These are phyloP conservation scores for Infundibulicybe gibba DNA, from an alignment of 768 basidiomycete genomes.

Conservation along the genomic window DNA sequence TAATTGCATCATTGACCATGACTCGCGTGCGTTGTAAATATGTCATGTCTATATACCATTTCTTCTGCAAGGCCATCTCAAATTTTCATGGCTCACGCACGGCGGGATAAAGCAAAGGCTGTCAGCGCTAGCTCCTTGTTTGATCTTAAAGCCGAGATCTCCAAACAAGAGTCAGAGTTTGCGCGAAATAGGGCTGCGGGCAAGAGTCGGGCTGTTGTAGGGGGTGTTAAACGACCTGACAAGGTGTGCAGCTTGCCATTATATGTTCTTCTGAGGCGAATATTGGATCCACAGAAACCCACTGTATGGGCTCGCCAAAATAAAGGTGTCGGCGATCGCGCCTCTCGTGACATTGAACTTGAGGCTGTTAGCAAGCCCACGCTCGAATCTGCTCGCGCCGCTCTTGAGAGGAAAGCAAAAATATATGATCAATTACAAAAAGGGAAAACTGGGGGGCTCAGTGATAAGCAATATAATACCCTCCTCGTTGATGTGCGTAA, in stretches of 20 bases:
- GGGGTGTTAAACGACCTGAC: slow-evolving; percentile 62
- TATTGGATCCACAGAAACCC: slow-evolving; percentile 50
- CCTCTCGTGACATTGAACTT: slow-evolving; percentile 64
- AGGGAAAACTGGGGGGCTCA: slow-evolving; percentile 77
- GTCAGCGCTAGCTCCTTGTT: slow-evolving; percentile 74
- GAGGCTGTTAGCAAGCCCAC: slow-evolving; percentile 69
- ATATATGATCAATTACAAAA: slow-evolving; percentile 76
- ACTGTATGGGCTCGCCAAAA: slow-evolving; percentile 76
- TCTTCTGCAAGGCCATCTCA: background rate
- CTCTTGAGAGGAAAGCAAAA: slow-evolving; percentile 73
- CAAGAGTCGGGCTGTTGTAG: slow-evolving; percentile 47
- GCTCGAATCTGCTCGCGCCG: slow-evolving; percentile 66
- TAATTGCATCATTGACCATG: too few species aligned
- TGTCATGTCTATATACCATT: too few species aligned
- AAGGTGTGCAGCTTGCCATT: slow-evolving; percentile 45
- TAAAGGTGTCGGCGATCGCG: slow-evolving; percentile 65
- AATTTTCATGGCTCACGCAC: background rate
- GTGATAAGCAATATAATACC: slow-evolving; percentile 66
- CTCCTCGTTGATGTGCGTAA: slow-evolving; percentile 76
- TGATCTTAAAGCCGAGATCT: slow-evolving; percentile 75
- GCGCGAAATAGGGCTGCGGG: slow-evolving; percentile 58
- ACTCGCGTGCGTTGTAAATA: too few species aligned
- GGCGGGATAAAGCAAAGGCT: slow-evolving; percentile 63
- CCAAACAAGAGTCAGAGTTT: slow-evolving; percentile 59
- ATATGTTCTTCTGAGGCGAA: background rate